A percentile compares a stretch with the other conserved stretches of the same genome.
Evolutionary conservation across 495 filamentous ascomycete species (phyloP).

Genomic region (Aspergillus haitiensis): DNA sequence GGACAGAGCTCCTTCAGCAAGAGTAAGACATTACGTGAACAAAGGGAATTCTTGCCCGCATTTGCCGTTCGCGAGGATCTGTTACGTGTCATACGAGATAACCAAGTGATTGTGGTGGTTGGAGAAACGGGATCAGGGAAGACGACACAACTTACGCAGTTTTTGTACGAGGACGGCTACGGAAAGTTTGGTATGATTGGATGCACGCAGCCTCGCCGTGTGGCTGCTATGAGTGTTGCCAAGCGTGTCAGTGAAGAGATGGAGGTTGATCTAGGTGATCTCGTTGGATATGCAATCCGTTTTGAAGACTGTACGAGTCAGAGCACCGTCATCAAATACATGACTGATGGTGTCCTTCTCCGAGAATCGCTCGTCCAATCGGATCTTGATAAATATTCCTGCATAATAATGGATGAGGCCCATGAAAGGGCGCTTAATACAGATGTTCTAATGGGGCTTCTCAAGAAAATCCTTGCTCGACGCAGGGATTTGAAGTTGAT

Average conservation of each 20-base stretch:
- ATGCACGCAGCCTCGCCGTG: conserved; percentile 91
- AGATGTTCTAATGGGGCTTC: conserved; percentile 93
- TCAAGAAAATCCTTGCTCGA: conserved; percentile 93
- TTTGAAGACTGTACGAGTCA: conserved; percentile 98
- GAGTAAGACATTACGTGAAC: conserved; percentile 86
- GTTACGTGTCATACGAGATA: conserved; percentile 91
- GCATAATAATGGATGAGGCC: conserved; percentile 99
- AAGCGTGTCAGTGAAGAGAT: conserved; percentile 99
- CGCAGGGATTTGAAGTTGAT: conserved; percentile 93
- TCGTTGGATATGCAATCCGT: conserved; percentile 95
- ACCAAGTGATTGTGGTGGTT: conserved; percentile 95
- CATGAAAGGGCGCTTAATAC: conserved; percentile 97
- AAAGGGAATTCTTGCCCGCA: conserved; percentile 90
- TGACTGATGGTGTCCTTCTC: conserved; percentile 97
- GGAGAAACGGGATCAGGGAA: conserved; percentile 97
- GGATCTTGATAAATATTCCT: conserved; percentile 95
- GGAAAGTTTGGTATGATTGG: conserved; percentile 84
- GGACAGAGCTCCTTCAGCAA: conserved; percentile 91
- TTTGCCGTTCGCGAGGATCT: conserved; percentile 97
- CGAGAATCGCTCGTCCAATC: conserved; percentile 88
- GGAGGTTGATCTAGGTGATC: conserved; percentile 87
- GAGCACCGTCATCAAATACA: conserved; percentile 96
- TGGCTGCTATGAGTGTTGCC: conserved; percentile 98
- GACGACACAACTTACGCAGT: conserved; percentile 95
- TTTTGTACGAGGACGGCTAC: conserved; percentile 92